These are phyloP conservation scores for Vigna radiata DNA, from an alignment of 306 rosid genomes.

Conservation along the genomic window DNA sequence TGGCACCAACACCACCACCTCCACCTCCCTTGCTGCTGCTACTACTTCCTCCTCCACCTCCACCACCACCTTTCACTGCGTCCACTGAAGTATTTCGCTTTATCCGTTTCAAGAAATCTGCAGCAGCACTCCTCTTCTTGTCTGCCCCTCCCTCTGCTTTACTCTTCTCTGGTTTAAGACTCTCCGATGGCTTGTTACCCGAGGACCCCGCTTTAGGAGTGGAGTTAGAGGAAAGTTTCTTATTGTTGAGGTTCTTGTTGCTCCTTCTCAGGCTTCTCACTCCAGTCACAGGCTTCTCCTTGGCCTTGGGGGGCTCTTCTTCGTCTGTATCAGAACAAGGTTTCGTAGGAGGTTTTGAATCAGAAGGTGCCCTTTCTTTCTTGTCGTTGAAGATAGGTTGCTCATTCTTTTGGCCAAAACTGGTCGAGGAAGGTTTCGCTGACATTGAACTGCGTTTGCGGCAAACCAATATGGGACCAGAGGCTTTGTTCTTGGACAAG, in stretches of 20 bases:
- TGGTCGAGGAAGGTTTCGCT: constrained; percentile 55
- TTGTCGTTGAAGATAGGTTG: constrained; percentile 51
- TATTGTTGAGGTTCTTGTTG: constrained; percentile 50
- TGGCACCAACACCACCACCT: constrained; percentile 42
- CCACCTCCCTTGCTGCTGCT: constrained; percentile 47
- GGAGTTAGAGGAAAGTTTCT: constrained; percentile 53
- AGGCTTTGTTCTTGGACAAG: constrained; percentile 61
- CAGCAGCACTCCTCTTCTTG: constrained; percentile 76
- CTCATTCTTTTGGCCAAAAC: constrained; percentile 55
- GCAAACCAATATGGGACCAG: constrained; percentile 78
- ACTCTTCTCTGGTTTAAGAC: constrained; percentile 55
- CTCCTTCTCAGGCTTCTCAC: constrained; percentile 72
- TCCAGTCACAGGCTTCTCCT: constrained; percentile 75
- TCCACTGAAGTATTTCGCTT: constrained; percentile 63
- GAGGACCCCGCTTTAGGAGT: constrained; percentile 49
- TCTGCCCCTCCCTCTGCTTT: constrained; percentile 58
- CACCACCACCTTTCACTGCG: constrained; percentile 39
- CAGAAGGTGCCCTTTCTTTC: constrained; percentile 54
- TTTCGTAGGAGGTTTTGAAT: constrained; percentile 52
- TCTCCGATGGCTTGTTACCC: constrained; percentile 45
- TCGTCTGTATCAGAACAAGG: constrained; percentile 51
- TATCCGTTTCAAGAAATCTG: constrained; percentile 86
- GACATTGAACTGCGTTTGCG: constrained; percentile 70
- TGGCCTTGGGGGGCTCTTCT: constrained; percentile 56
- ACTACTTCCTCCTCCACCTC: constrained; percentile 34